Evolutionary conservation across 345 rosid species (phyloP).

Genomic region (Citrus cavaleriei): DNA sequence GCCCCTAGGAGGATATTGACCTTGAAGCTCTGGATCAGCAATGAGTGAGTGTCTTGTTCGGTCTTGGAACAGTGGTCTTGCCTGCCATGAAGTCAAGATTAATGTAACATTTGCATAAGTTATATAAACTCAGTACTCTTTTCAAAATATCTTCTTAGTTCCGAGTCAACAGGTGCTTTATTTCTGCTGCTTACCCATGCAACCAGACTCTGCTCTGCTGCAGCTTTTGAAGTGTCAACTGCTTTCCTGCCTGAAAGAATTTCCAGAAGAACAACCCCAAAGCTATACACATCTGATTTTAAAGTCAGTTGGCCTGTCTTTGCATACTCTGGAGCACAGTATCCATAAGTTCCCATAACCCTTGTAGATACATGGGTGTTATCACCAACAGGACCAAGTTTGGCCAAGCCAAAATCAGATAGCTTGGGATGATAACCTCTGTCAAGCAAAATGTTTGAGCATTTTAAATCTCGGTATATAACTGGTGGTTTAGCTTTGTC

Average conservation of each 20-base stretch:
- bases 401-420: conserved; percentile 92
- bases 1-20: conserved; percentile 77
- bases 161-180: neutral
- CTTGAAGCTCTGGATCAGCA: conserved; percentile 82
- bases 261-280: conserved; percentile 87
- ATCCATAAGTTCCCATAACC: conserved; percentile 94
- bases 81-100: conserved; percentile 42
- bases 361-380: conserved; percentile 88
- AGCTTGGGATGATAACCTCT: conserved; percentile 78
- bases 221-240: conserved; percentile 59
- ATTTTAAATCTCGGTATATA: conserved; percentile 78
- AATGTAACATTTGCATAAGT: neutral
- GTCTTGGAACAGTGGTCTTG: conserved; percentile 77
- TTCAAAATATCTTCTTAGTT: neutral
- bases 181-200: conserved; percentile 64
- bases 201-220: conserved; percentile 76
- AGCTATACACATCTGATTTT: conserved; percentile 88
- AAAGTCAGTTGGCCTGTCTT: conserved; percentile 89
- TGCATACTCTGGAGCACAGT: conserved; percentile 91
- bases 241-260: conserved; percentile 87
- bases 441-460: conserved; percentile 79
- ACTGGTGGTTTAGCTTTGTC: conserved; percentile 83
- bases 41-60: conserved; percentile 72
- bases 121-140: neutral
- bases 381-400: conserved; percentile 89